A percentile compares a stretch with the other conserved stretches of the same genome.
Evolutionary conservation across 305 asterid genomes (phyloP).

Genomic region (Solanum aculeatissimum): DNA sequence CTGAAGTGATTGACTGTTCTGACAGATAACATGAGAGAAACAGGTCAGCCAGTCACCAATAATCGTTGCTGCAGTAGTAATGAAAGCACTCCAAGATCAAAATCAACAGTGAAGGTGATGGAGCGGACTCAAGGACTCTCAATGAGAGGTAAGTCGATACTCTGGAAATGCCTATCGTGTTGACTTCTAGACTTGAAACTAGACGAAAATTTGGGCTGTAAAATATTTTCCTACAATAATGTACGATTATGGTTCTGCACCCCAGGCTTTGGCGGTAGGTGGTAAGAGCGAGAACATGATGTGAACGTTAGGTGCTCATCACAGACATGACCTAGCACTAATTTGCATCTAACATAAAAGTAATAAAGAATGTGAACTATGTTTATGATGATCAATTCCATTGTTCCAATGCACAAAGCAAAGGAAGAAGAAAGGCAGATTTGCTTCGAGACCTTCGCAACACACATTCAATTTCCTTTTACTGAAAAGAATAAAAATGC

Average conservation of each 20-base stretch:
- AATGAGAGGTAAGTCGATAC: constrained; percentile 14
- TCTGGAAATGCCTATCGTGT: neutral
- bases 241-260: neutral
- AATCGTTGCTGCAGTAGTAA: constrained; percentile 37
- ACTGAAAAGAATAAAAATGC: neutral
- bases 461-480: neutral
- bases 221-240: neutral
- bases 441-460: neutral
- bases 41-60: constrained; percentile 31
- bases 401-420: neutral
- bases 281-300: neutral
- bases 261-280: neutral
- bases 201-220: neutral
- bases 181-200: neutral
- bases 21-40: constrained; percentile 40
- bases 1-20: constrained; percentile 5
- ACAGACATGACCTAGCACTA: neutral
- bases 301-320: neutral
- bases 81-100: constrained; percentile 50
- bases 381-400: neutral
- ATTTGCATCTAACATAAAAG: neutral
- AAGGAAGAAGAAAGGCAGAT: neutral
- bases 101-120: constrained; percentile 34
- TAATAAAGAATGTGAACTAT: neutral
- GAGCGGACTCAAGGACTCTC: constrained; percentile 19